These are phyloP conservation scores for Ophidiomyces ophidiicola DNA, from an alignment of 2,329 filamentous ascomycete species.

Conservation along the genomic window DNA sequence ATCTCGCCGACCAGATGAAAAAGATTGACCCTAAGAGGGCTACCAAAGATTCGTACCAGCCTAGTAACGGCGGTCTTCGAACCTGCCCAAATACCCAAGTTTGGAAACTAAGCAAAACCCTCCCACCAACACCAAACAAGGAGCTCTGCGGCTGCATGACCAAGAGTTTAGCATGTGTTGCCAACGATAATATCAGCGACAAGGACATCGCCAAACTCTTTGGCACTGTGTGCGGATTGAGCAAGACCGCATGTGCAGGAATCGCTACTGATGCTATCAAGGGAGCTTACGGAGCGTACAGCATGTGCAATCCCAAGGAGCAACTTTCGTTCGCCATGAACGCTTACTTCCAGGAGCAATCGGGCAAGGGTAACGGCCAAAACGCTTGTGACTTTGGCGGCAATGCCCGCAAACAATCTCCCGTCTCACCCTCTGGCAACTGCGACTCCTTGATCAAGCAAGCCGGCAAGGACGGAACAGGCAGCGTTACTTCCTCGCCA, in stretches of 20 bases:
- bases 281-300: constrained; percentile 36
- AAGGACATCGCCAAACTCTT: constrained; percentile 59
- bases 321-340: constrained; percentile 36
- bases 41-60: constrained; percentile 54
- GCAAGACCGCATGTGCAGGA: constrained; percentile 29
- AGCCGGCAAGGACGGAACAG: constrained; percentile 31
- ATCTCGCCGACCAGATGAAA: constrained; percentile 57
- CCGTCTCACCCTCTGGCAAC: constrained; percentile 25
- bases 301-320: constrained; percentile 34
- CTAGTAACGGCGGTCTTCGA: constrained; percentile 56
- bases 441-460: constrained; percentile 30
- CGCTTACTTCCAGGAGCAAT: constrained; percentile 33
- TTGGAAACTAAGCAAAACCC: constrained; percentile 57
- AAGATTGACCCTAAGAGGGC: constrained; percentile 55
- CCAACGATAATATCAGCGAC: constrained; percentile 45
- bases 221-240: constrained; percentile 31
- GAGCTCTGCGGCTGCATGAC: constrained; percentile 79
- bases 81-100: constrained; percentile 56
- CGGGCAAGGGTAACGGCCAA: constrained; percentile 22
- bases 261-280: constrained; percentile 29
- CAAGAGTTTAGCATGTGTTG: constrained; percentile 57
- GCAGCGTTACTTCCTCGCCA: constrained; percentile 29
- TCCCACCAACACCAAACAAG: constrained; percentile 72
- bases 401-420: constrained; percentile 28
- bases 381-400: constrained; percentile 35